phyloP scores from a whole-genome alignment of 2,329 filamentous ascomycete species.

The Coleophoma cylindrospora region DNA sequence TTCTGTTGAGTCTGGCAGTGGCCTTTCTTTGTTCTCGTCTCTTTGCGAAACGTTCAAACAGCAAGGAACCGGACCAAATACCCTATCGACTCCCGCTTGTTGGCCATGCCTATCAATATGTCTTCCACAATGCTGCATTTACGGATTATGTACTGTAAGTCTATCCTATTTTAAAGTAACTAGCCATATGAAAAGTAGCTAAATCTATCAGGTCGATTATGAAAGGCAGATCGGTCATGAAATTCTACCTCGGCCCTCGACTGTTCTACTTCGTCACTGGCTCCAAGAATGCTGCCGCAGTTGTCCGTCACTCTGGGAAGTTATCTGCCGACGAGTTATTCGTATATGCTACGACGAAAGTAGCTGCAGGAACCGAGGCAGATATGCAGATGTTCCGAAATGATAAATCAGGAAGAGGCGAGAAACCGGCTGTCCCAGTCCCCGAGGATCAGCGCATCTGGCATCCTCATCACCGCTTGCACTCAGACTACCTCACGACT shows the following conservation, averaged over 20 bases:
- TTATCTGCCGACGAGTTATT: conserved; percentile 1
- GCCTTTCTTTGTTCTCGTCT: no score
- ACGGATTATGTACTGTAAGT: background rate
- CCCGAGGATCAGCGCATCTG: conserved; percentile 17
- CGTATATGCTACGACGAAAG: background rate
- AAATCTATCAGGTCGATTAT: background rate
- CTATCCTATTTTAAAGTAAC: background rate
- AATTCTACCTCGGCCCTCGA: conserved; percentile 2
- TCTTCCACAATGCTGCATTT: background rate
- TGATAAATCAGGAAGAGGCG: background rate
- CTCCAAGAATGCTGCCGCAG: background rate
- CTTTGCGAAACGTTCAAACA: background rate
- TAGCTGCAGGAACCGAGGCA: background rate
- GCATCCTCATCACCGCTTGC: conserved; percentile 12
- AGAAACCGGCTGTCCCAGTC: background rate
- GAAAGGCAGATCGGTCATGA: background rate
- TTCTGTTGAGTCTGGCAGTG: no score
- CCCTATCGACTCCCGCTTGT: background rate
- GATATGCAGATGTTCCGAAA: background rate
- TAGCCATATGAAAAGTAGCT: background rate
- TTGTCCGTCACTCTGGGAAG: conserved; percentile 1
- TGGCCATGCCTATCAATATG: background rate
- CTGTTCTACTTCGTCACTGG: conserved; percentile 4
- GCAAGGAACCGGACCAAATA: background rate
- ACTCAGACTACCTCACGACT: conserved; percentile 10